These are phyloP conservation scores for Pestalotiopsis fici DNA, from an alignment of 2,329 filamentous ascomycete species.

Conservation along the genomic window DNA sequence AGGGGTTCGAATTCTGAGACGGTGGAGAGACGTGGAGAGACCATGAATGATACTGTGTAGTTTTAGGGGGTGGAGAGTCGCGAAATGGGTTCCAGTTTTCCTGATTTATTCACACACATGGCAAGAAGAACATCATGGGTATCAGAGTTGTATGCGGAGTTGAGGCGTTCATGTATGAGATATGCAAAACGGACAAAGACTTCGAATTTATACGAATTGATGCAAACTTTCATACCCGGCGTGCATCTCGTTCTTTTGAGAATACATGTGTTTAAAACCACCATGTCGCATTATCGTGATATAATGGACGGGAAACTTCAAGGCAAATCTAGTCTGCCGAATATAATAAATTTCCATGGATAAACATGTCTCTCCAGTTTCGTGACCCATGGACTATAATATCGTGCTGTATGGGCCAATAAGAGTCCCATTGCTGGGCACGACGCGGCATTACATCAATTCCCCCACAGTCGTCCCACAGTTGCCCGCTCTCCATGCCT, in stretches of 20 bases:
- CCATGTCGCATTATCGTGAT: too few species aligned
- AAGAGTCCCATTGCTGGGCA: background rate
- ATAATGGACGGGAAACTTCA: too few species aligned
- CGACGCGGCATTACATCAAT: constrained; percentile 4
- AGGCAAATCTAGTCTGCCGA: too few species aligned
- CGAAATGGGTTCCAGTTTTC: background rate
- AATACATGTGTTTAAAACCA: background rate
- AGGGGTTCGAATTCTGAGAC: background rate
- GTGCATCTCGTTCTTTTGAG: too few species aligned
- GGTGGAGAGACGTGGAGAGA: background rate
- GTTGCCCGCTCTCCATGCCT: constrained; percentile 4
- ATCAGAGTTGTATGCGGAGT: background rate
- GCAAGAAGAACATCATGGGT: background rate
- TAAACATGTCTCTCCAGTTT: background rate
- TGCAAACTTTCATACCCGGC: too few species aligned
- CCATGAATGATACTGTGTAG: background rate
- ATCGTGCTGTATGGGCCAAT: background rate
- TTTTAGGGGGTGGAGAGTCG: background rate
- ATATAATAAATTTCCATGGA: too few species aligned
- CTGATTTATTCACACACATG: background rate
- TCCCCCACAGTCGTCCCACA: constrained; percentile 6
- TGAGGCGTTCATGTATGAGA: constrained; percentile 9
- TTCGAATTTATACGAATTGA: background rate
- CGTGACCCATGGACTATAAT: background rate
- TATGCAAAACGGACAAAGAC: background rate